These are phyloP conservation scores for Heterobasidion parviporum DNA, from an alignment of 1,284 basidiomycete genomes.

Conservation along the genomic window DNA sequence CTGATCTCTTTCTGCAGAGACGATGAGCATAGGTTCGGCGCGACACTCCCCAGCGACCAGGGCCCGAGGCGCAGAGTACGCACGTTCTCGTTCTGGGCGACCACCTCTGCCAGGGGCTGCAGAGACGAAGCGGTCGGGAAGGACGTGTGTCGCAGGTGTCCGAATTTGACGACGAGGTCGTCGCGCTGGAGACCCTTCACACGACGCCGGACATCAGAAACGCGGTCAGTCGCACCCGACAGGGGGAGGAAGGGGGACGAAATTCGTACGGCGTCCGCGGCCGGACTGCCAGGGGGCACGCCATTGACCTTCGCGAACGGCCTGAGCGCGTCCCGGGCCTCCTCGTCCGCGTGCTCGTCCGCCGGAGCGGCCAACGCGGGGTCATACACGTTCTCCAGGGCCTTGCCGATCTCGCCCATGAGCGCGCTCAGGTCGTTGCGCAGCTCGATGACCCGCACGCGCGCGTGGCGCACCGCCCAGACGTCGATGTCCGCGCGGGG, in stretches of 20 bases:
- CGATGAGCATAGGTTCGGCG: not conserved
- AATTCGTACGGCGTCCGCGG: conserved; percentile 62
- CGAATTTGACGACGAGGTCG: conserved; percentile 73
- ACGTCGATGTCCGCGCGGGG: conserved; percentile 80
- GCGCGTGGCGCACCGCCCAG: conserved; percentile 71
- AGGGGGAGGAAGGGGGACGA: not conserved
- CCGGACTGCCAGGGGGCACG: conserved; percentile 72
- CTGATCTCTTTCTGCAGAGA: conserved; percentile 36
- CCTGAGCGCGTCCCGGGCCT: conserved; percentile 12
- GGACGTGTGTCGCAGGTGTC: conserved; percentile 44
- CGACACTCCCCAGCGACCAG: not conserved
- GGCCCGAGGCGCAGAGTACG: conserved; percentile 16
- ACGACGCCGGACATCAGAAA: not conserved
- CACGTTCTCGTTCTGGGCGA: conserved; percentile 68
- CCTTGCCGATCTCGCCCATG: conserved; percentile 59
- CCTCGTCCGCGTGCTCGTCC: not conserved
- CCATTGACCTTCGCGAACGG: conserved; percentile 76
- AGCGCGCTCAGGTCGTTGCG: conserved; percentile 68
- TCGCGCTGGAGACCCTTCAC: conserved; percentile 59
- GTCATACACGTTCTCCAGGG: conserved; percentile 56
- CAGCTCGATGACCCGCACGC: conserved; percentile 65
- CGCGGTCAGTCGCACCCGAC: not conserved
- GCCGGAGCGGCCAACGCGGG: conserved; percentile 11
- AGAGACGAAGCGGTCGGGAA: conserved; percentile 44
- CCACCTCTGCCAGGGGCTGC: conserved; percentile 64